Evolutionary conservation across 805 yeast genomes (phyloP).

Genomic region (Nakazawaea anatomiae): DNA sequence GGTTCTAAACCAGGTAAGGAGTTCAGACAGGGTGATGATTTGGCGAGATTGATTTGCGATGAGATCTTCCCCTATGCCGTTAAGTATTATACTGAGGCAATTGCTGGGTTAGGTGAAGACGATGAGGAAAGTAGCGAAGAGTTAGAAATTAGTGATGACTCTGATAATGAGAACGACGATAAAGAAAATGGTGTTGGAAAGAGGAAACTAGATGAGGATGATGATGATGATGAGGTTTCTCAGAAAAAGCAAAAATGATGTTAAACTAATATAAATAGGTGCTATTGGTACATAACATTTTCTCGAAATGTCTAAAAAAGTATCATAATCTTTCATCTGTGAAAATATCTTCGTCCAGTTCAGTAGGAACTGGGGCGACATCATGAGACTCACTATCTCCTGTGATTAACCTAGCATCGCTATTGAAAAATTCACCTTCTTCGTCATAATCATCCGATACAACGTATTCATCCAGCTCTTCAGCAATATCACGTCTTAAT

Average conservation of each 20-base stretch:
- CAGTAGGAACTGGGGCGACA: slow-evolving; percentile 13
- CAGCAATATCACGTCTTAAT: not conserved
- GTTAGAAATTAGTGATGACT: slow-evolving; percentile 50
- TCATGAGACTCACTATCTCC: not conserved
- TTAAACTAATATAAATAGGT: no score
- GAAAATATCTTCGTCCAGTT: slow-evolving; percentile 13
- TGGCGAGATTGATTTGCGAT: slow-evolving; percentile 66
- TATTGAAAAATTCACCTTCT: slow-evolving; percentile 15
- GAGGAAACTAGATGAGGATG: not conserved
- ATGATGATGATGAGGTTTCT: not conserved
- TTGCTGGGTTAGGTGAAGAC: slow-evolving; percentile 53
- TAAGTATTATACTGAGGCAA: slow-evolving; percentile 73
- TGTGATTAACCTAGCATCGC: slow-evolving; percentile 2
- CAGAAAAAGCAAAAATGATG: not conserved
- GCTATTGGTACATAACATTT: not conserved
- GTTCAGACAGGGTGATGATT: slow-evolving; percentile 71
- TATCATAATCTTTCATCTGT: not conserved
- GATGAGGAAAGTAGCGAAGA: slow-evolving; percentile 46
- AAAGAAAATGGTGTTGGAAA: slow-evolving; percentile 7
- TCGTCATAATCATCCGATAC: slow-evolving; percentile 18
- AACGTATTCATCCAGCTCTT: slow-evolving; percentile 15
- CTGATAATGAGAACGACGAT: slow-evolving; percentile 27
- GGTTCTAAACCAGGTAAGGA: slow-evolving; percentile 74
- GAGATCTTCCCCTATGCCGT: slow-evolving; percentile 84
- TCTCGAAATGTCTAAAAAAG: not conserved